Evolutionary conservation across 176 grass and related monocot genomes (phyloP), one percentile per base, ranked within the genome.

Genomic region (Puya raimondii): DNA sequence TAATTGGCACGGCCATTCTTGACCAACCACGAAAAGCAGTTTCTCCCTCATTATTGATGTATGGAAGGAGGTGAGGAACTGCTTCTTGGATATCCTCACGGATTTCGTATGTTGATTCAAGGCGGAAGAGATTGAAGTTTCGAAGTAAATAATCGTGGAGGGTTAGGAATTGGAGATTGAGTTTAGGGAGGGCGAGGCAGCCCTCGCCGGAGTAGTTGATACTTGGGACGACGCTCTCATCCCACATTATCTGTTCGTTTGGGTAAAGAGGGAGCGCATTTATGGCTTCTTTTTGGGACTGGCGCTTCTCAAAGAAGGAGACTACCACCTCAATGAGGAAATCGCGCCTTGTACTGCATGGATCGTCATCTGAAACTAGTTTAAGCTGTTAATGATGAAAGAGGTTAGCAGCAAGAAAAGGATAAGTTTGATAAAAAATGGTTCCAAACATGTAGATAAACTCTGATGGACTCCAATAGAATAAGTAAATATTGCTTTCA

Each of bases 231-330:
- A 99, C 84, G 79, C 89, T 93, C 73, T 99, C 94, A 51, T 99
- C 94, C 94, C 94, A 99, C 94, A 99, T 99, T 82, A 99, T 99
- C 74, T 93, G 94, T 74, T 99, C 94, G 47, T 99, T 99, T 51
- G 89, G 94, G 78, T 99, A 99, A 68, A 99, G 80, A 72, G 94
- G 89, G 76, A 99, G 84, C 58, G 94, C 86, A 70, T 99, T 99
- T 80, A 99, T 91, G 52, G 94, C 94, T 64, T 99, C 94, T 73
- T 90, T 97, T 81, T 99, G 94, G 51, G 89, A 99, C 79, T 93
- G 94, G 3, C 89, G 80, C 64, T 99, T 99, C 72, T 90, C 86
- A 56, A 99, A 99, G 83, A 79, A 99, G 42, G 94, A 91, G 79
- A 99, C 80, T 53, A 99, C 50, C 51, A 93, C 87, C 78, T 99